These are phyloP conservation scores for Penicillium expansum DNA, from an alignment of 2,329 filamentous ascomycete genomes.

Conservation along the genomic window DNA sequence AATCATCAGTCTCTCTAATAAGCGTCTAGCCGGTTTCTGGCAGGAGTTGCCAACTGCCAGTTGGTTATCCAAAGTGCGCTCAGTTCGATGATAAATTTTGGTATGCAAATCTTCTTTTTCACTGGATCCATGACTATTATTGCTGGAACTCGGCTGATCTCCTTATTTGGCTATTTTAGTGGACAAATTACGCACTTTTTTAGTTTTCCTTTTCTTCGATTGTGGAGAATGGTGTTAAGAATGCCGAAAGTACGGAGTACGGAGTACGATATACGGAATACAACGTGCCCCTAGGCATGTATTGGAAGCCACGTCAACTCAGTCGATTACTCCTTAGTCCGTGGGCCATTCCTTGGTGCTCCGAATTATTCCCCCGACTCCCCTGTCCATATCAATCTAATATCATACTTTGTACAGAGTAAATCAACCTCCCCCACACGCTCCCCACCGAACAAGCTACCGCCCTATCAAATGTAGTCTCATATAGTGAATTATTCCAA, in stretches of 20 bases:
- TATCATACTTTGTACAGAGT: too few relatives aligned
- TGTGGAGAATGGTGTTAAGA: neutral
- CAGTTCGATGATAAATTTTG: neutral
- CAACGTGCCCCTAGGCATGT: neutral
- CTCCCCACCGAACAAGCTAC: neutral
- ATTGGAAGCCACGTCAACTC: neutral
- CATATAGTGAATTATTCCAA: neutral
- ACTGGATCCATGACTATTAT: neutral
- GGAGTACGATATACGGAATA: neutral
- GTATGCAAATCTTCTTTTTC: neutral
- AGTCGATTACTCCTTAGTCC: neutral
- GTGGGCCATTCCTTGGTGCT: neutral
- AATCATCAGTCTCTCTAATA: neutral
- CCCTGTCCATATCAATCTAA: neutral
- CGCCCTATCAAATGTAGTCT: neutral
- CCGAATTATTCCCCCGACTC: neutral
- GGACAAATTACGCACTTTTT: neutral
- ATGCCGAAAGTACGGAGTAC: neutral
- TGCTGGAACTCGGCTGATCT: neutral
- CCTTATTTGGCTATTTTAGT: neutral
- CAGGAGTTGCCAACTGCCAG: neutral
- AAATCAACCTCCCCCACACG: neutral
- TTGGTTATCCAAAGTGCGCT: neutral
- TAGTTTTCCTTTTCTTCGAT: neutral
- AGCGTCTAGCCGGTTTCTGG: neutral